These are phyloP conservation scores for Bryoglossum gracile DNA, from an alignment of 495 filamentous ascomycete species.

Conservation along the genomic window DNA sequence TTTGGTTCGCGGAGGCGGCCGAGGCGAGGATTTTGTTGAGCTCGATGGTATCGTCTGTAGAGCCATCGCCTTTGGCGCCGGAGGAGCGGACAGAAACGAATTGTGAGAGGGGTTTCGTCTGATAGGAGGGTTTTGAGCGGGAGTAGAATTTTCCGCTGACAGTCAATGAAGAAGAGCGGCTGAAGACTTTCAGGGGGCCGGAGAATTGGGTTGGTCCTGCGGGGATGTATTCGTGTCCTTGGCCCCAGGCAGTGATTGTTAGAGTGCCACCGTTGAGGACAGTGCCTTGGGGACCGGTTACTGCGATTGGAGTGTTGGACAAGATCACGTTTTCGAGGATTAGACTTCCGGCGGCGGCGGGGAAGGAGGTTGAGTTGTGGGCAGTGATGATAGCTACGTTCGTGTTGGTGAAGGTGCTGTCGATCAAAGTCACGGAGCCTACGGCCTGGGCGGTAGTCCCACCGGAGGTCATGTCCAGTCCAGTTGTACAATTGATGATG, in stretches of 20 bases:
- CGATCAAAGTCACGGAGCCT: constrained; percentile 60
- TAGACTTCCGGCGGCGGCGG: constrained; percentile 43
- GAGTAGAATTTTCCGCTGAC: constrained; percentile 26
- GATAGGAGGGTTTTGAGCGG: constrained; percentile 51
- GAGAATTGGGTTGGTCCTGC: constrained; percentile 32
- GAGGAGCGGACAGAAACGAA: constrained; percentile 53
- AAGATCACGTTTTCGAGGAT: constrained; percentile 65
- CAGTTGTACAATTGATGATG: constrained; percentile 56
- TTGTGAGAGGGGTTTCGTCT: constrained; percentile 36
- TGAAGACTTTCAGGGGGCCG: constrained; percentile 33
- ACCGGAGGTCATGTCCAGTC: constrained; percentile 53
- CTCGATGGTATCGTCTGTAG: constrained; percentile 44
- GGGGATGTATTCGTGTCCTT: constrained; percentile 39
- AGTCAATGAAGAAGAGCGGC: constrained; percentile 28
- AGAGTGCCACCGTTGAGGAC: constrained; percentile 48
- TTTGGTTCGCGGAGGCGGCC: constrained; percentile 2
- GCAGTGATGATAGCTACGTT: constrained; percentile 30
- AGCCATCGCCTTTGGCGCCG: constrained; percentile 41
- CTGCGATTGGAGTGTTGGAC: constrained; percentile 32
- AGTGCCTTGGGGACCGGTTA: constrained; percentile 44
- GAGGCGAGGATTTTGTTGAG: constrained; percentile 4
- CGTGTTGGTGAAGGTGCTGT: constrained; percentile 49
- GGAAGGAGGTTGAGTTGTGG: constrained; percentile 42
- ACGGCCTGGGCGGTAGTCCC: constrained; percentile 40
- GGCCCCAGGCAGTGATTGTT: constrained; percentile 45